A percentile compares a stretch with the other conserved stretches of the same genome.
Evolutionary conservation across 129 eudicot species (phyloP).

Genomic region (sunflower (Helianthus annuus)): DNA sequence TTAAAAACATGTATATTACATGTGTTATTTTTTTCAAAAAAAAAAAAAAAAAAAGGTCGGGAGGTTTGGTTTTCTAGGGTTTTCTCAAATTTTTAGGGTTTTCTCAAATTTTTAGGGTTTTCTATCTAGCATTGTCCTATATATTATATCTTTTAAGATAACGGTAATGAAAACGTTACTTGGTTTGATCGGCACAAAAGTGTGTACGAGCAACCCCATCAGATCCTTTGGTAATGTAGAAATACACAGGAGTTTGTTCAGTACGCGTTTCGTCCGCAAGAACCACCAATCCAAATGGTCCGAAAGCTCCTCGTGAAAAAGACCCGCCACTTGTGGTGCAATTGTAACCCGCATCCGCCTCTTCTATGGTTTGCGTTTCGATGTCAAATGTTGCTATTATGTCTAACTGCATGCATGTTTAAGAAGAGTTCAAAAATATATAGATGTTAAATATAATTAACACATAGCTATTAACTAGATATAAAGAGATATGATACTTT

Average conservation of each 20-base stretch:
- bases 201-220: conserved; percentile 56
- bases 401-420: conserved; percentile 51
- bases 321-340: conserved; percentile 75
- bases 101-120: too few species aligned
- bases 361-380: conserved; percentile 44
- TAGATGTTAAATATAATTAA: neutral
- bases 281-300: conserved; percentile 87
- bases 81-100: too few species aligned
- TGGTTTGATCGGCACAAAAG: conserved; percentile 77
- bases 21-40: too few species aligned
- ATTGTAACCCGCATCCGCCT: conserved; percentile 56
- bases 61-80: too few species aligned
- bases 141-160: too few species aligned
- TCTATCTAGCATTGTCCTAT: too few species aligned
- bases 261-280: conserved; percentile 63
- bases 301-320: conserved; percentile 58
- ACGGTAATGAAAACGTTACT: conserved; percentile 32
- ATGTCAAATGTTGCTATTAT: conserved; percentile 66
- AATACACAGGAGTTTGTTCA: conserved; percentile 79
- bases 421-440: neutral
- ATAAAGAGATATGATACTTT: too few species aligned
- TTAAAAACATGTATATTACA: too few species aligned
- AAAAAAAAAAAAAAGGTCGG: too few species aligned
- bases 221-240: conserved; percentile 62
- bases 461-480: neutral